Evolutionary conservation across 2,329 filamentous ascomycete genomes (phyloP).

Genomic region (Meredithiella fracta): DNA sequence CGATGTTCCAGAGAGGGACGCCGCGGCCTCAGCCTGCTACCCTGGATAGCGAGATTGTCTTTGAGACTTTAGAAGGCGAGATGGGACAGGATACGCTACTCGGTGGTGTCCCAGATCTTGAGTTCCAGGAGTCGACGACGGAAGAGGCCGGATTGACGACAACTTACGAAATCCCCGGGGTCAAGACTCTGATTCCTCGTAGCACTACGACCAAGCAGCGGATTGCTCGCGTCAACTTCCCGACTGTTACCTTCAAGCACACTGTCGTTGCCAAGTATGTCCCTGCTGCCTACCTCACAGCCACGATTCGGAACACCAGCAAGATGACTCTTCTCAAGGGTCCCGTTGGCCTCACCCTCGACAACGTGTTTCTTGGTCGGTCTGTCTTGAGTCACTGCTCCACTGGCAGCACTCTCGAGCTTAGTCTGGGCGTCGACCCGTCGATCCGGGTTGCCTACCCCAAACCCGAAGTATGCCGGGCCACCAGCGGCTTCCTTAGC

Average conservation of each 20-base stretch:
- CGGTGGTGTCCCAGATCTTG: constrained; percentile 20
- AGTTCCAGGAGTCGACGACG: constrained; percentile 36
- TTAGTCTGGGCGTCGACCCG: constrained; percentile 44
- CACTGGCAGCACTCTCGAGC: constrained; percentile 34
- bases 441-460: constrained; percentile 38
- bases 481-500: constrained; percentile 34
- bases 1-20: not conserved
- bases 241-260: constrained; percentile 36
- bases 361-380: constrained; percentile 45
- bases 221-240: constrained; percentile 37
- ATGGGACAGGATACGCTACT: not conserved
- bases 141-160: constrained; percentile 44
- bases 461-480: constrained; percentile 36
- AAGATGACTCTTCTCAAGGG: constrained; percentile 40
- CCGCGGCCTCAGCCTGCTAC: not conserved
- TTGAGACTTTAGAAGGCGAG: not conserved
- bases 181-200: constrained; percentile 38
- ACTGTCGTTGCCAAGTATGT: constrained; percentile 45
- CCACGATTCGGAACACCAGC: constrained; percentile 38
- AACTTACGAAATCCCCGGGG: constrained; percentile 42
- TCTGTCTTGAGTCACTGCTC: constrained; percentile 38
- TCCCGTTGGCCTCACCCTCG: constrained; percentile 41
- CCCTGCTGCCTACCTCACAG: constrained; percentile 42
- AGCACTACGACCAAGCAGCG: constrained; percentile 39
- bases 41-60: not conserved